Conservation (phyloP, 441 rosid genomes). For the Gossypium gossypioides region DNA sequence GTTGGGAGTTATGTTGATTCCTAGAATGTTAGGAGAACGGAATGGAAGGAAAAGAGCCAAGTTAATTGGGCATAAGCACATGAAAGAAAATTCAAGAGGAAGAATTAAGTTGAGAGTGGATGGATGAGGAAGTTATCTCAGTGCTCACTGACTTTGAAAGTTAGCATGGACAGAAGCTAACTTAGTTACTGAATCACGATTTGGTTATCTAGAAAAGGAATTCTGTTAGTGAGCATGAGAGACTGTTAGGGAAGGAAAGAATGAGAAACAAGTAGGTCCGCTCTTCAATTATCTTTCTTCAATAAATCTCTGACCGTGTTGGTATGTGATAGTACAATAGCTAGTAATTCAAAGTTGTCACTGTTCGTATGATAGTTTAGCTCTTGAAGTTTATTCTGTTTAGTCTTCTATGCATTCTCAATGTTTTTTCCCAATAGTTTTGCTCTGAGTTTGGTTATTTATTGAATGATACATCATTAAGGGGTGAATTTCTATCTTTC, state of each 20-base stretch:
- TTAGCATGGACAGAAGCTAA: not conserved
- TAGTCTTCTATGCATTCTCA: not conserved
- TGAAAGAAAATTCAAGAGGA: not conserved
- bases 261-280: not conserved
- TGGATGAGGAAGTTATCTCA: not conserved
- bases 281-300: not conserved
- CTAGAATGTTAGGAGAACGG: not conserved
- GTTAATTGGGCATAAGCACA: not conserved
- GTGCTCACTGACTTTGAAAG: not conserved
- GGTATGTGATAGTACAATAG: not conserved
- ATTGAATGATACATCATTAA: not conserved
- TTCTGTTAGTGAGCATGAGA: not conserved
- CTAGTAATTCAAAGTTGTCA: not conserved
- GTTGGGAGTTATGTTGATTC: not conserved
- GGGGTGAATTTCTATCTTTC: conserved; percentile 9
- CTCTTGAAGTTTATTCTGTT: not conserved
- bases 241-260: not conserved
- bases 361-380: not conserved
- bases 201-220: not conserved
- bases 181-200: not conserved
- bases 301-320: not conserved
- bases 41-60: not conserved
- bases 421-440: not conserved
- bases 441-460: not conserved
- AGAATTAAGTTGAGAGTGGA: not conserved